Evolutionary conservation across 1,284 basidiomycete genomes (phyloP).

Genomic region (Omphalotus olearius): DNA sequence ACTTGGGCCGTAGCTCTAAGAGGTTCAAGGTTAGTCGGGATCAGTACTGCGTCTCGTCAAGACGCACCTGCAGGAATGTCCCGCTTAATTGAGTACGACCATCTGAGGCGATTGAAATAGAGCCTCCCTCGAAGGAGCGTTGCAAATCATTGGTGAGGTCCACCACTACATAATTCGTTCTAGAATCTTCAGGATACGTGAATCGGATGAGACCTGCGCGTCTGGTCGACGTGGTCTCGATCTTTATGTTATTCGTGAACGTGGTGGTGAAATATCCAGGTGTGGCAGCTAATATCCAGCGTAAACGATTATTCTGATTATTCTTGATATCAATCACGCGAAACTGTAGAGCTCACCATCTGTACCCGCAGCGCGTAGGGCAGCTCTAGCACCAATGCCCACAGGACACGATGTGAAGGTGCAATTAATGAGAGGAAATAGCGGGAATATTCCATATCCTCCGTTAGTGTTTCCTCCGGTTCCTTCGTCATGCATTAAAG

Average conservation of each 20-base stretch:
- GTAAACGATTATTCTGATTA: not conserved
- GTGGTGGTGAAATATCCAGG: slow-evolving; percentile 46
- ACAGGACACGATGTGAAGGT: slow-evolving; percentile 37
- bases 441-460: slow-evolving; percentile 45
- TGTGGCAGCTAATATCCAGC: slow-evolving; percentile 28
- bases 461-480: slow-evolving; percentile 47
- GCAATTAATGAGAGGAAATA: slow-evolving; percentile 42
- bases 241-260: slow-evolving; percentile 40
- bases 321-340: not conserved
- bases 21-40: not conserved
- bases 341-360: slow-evolving; percentile 28
- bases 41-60: not conserved
- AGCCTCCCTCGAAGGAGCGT: slow-evolving; percentile 45
- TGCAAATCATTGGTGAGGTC: slow-evolving; percentile 47
- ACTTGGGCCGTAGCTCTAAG: slow-evolving; percentile 41
- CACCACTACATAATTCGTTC: slow-evolving; percentile 30
- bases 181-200: slow-evolving; percentile 28
- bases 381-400: slow-evolving; percentile 33
- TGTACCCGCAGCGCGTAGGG: slow-evolving; percentile 32
- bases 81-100: slow-evolving; percentile 36
- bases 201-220: slow-evolving; percentile 41
- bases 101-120: slow-evolving; percentile 26
- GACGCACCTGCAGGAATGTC: slow-evolving; percentile 38
- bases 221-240: slow-evolving; percentile 43
- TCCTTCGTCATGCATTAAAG: slow-evolving; percentile 49